Base-by-base conservation (phyloP, 1,139 yeast species). In the Saccharomyces hybrid region DNA sequence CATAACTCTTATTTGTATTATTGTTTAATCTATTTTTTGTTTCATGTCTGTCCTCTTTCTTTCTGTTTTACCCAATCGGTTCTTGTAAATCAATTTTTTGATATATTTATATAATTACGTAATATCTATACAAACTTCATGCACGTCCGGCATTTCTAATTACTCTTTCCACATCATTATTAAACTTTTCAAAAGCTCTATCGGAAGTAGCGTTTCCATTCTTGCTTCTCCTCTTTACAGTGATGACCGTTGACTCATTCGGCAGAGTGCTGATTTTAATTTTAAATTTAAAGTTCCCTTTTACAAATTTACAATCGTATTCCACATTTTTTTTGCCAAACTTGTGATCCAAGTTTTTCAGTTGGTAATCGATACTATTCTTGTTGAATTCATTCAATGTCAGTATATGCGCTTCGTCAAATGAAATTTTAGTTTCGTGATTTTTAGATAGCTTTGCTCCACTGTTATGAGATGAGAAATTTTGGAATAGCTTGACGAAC, bases 371-470 rank as follows among this genome's bases (percentile, higher is more conserved):
- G 34, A 68, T 60, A 14, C 61, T 63, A 42, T 61, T 58, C 34
- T 60, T 61, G 13, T 61, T 61, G 53, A 68, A 63, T 48, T 64
- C 64, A 46, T 59, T 57, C 25, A 67, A 47, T 14, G 66, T 59
- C 16, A 67, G 32, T 48, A 61, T 54, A 53, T 67, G 67, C 13
- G 62, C 61, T 31, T 64, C 64, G 50, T 68, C 71, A 54, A 67
- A 68, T 2, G 68, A 54, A 4, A 66, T 55, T 8, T 27, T 52
- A 2, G 67, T 61, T 11, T 44, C 46, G 53, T 67, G 69, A 34
- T 61, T 60, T 31, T 53, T 54, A 1, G 56, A 48, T 7, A 62
- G 48, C 27, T 54, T 56, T 6, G 55, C 5, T 11, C 47, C 47
- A 23, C 27, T 42, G 9, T 42, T 25, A 42, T 42, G 27, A 42